Evolutionary conservation across 495 filamentous ascomycete genomes (phyloP), one percentile per base, ranked within the genome.

Genomic region (Annulohypoxylon maeteangense): DNA sequence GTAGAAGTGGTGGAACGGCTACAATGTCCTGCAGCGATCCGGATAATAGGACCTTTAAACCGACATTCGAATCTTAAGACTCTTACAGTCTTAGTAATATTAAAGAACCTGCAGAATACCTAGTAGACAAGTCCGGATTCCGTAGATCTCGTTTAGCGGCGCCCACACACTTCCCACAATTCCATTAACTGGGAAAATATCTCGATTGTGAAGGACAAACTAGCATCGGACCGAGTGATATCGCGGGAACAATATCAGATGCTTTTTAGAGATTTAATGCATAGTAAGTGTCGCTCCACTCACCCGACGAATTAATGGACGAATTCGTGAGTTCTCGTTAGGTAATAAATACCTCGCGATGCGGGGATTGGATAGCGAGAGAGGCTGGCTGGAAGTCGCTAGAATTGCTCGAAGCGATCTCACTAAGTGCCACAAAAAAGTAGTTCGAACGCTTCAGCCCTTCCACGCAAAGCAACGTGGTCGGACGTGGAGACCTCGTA

Each of bases 151-250:
- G 61, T 47, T 31, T 38, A 40, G 48, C 32, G 47, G 53, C 42
- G 22, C 48, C 61, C 54, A 65, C 51, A 65, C 51, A 51, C 36
- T 32, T 16, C 53, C 56, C 55, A 66, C 54, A 58, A 22, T 48
- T 56, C 47, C 48, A 71, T 38, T 16, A 65, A 64, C 31, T 50
- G 54, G 27, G 36, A 60, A 5, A 27, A 51, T 40, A 55, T 62
- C 38, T 62, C 22, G 50, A 62, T 62, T 45, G 44, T 18, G 7
- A 29, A 25, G 67, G 29, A 10, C 22, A 44, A 61, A 53, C 50
- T 47, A 51, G 59, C 64, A 72, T 72, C 64, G 69, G 69, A 40
- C 69, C 58, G 58, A 72, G 59, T 57, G 42, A 31, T 53, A 44
- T 62, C 40, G 57, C 68, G 57, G 58, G 32, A 62, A 62, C 31